Base-by-base conservation (phyloP, 495 filamentous ascomycete species). In the Podospora sp. region DNA sequence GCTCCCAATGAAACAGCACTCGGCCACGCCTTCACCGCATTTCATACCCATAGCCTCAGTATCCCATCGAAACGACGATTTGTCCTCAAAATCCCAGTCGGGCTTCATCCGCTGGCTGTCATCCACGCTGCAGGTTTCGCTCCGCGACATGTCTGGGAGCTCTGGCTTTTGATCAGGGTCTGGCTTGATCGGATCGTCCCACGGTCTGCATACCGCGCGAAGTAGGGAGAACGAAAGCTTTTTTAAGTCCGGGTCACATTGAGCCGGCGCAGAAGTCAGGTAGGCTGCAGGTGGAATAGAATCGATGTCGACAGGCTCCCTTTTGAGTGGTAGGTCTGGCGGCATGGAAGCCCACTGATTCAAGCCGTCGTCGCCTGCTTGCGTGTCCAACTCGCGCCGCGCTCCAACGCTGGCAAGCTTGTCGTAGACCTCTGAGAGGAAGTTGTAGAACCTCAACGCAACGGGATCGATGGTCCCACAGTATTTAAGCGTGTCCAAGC, bases 401-500 rank as follows among this genome's bases (percentile, higher is more conserved):
- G 26, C 14, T n/a, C 57, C 26, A 14, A 14, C 24, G 1, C 24
- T 25, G 11, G 12, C 24, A 0, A 75, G 64, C 11, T 57, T 69
- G 20, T 56, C 46, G 65, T 67, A 68, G 40, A 75, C 73, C 9
- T 63, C 71, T 0, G 72, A 75, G 1, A 75, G 68, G 0, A 64
- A 50, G 20, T 67, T 63, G 35, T 65, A 64, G 61, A 73, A 73
- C 8, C 69, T 60, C 20, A 71, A 57, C 16, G 72, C 72, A n/a
- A 75, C 66, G 0, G 71, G 57, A 51, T 75, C 72, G 18, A 68
- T 60, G 2, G 49, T 56, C 7, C 68, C 72, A 56, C 72, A 75
- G 57, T 63, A 75, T 9, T 61, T 68, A 16, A 75, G 72, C 16
- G 71, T 68, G 58, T 68, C 57, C 25, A 76, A 68, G 33, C 74